These are phyloP conservation scores for Trichoderma atroviride DNA, from an alignment of 2,329 filamentous ascomycete genomes.

Conservation along the genomic window DNA sequence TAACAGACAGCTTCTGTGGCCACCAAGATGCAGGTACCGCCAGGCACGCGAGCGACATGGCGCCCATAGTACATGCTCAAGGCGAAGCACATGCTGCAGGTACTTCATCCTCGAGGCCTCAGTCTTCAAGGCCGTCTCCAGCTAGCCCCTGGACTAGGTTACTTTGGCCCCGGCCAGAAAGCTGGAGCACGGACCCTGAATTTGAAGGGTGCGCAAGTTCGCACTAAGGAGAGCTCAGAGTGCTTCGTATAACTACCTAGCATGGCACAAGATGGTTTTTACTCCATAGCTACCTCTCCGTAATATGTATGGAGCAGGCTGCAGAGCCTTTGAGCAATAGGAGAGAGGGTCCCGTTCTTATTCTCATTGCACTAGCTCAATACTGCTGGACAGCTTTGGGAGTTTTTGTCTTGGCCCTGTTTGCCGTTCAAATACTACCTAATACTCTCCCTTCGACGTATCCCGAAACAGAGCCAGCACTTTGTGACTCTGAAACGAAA, in stretches of 20 bases:
- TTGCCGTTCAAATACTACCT: not conserved
- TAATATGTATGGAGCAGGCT: not conserved
- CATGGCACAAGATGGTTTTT: not conserved
- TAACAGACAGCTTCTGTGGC: not conserved
- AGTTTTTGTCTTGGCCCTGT: not conserved
- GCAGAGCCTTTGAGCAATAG: slow-evolving; percentile 3
- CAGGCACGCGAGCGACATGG: slow-evolving; percentile 23
- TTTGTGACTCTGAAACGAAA: not conserved
- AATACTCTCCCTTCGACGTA: not conserved
- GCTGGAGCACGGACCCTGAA: slow-evolving; percentile 16
- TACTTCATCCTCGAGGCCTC: not conserved
- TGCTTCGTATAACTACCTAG: slow-evolving; percentile 10
- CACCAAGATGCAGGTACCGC: slow-evolving; percentile 22
- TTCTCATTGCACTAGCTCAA: not conserved
- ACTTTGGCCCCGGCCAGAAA: slow-evolving; percentile 2
- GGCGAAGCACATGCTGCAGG: not conserved
- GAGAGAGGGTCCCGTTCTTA: not conserved
- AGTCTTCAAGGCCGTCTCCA: slow-evolving; percentile 2
- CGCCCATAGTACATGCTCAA: not conserved
- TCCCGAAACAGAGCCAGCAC: not conserved
- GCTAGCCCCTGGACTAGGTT: slow-evolving; percentile 23
- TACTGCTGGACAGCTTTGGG: not conserved
- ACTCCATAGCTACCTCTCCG: not conserved
- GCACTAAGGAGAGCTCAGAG: slow-evolving; percentile 15
- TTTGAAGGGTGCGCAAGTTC: slow-evolving; percentile 5